Conservation (phyloP, 1,284 basidiomycete genomes). For the Cutaneotrichosporon spelunceum region DNA sequence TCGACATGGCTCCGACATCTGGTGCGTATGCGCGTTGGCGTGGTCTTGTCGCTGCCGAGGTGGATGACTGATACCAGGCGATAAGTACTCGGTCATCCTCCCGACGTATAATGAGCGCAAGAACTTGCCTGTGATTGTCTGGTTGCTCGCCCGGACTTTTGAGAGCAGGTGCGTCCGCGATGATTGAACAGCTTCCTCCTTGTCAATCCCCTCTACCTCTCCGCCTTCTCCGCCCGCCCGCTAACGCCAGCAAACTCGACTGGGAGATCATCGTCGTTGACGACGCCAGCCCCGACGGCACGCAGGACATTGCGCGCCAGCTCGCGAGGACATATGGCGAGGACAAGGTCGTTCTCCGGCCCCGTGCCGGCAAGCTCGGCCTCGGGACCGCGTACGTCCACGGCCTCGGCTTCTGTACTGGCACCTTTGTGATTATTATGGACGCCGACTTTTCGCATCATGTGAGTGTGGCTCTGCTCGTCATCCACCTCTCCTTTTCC, state of each 20-base stretch:
- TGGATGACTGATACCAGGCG: conserved; percentile 28
- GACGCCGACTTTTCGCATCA: conserved; percentile 95
- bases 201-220: no score
- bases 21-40: not conserved
- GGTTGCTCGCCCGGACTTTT: conserved; percentile 74
- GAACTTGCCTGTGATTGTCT: conserved; percentile 81
- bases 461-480: conserved; percentile 54
- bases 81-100: conserved; percentile 80
- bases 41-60: not conserved
- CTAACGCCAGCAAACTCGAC: conserved; percentile 54
- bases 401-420: conserved; percentile 78
- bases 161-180: conserved; percentile 62
- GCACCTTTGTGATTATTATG: conserved; percentile 96
- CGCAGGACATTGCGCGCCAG: conserved; percentile 78
- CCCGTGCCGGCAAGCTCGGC: conserved; percentile 81
- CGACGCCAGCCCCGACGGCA: conserved; percentile 87
- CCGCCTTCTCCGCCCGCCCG: not conserved
- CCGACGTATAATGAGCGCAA: conserved; percentile 92
- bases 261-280: conserved; percentile 91
- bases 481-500: no score
- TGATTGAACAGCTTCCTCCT: no score
- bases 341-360: conserved; percentile 77
- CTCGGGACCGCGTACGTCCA: conserved; percentile 92
- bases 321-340: conserved; percentile 73
- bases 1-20: conserved; percentile 10